A percentile compares a stretch with the other conserved stretches of the same genome.
These are phyloP conservation scores for Madurella mycetomatis DNA, from an alignment of 2,329 filamentous ascomycete species.

Conservation along the genomic window DNA sequence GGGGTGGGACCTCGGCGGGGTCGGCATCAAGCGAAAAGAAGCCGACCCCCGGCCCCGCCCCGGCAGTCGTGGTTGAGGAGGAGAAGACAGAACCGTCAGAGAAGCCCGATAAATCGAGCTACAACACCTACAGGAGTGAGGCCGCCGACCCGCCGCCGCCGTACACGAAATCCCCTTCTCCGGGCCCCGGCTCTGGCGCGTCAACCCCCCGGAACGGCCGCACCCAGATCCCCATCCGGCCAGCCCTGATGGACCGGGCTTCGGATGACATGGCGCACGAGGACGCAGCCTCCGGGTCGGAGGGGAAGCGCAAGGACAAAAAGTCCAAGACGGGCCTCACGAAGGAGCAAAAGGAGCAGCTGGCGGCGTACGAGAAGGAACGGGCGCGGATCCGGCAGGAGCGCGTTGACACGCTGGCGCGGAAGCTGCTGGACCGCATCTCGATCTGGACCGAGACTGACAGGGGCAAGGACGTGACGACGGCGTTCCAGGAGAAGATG, in stretches of 20 bases:
- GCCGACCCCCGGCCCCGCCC: constrained; percentile 31
- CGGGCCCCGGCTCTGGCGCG: constrained; percentile 35
- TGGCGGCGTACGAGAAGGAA: constrained; percentile 84
- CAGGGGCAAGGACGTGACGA: constrained; percentile 77
- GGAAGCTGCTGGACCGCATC: constrained; percentile 84
- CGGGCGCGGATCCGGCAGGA: constrained; percentile 76
- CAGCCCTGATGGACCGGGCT: constrained; percentile 77
- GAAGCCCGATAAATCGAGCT: constrained; percentile 25
- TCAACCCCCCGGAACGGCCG: constrained; percentile 34
- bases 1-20: constrained; percentile 30
- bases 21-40: constrained; percentile 26
- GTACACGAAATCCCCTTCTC: constrained; percentile 31
- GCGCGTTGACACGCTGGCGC: constrained; percentile 75
- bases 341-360: constrained; percentile 90
- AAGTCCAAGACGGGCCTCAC: constrained; percentile 84
- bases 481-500: constrained; percentile 90
- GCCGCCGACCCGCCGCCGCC: constrained; percentile 12
- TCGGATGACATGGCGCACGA: constrained; percentile 73
- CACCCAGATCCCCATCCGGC: constrained; percentile 66
- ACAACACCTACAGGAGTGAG: not conserved
- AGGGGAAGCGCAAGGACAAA: constrained; percentile 56
- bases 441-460: constrained; percentile 97
- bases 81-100: constrained; percentile 24
- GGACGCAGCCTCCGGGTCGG: constrained; percentile 52
- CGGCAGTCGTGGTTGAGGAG: constrained; percentile 39